Evolutionary conservation across 2,329 filamentous ascomycete species (phyloP).

Genomic region (Paecilomyces sp.): DNA sequence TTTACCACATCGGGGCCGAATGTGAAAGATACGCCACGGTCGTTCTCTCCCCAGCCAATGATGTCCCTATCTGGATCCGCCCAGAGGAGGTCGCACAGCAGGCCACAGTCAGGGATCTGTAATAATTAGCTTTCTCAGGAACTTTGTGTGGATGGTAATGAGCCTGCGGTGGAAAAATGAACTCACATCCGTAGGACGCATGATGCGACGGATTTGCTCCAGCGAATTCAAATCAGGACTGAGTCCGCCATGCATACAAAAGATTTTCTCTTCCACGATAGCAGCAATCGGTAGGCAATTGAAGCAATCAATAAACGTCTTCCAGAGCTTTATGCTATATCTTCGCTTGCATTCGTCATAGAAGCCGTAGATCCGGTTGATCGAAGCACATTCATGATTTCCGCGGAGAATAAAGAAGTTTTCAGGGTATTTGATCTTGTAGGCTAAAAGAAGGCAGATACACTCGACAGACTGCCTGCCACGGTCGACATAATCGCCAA

Average conservation of each 20-base stretch:
- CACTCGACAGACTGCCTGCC: conserved; percentile 91
- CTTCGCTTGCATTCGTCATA: conserved; percentile 91
- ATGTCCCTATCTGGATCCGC: conserved; percentile 95
- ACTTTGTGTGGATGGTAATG: neutral
- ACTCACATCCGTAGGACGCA: conserved; percentile 46
- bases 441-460: conserved; percentile 77
- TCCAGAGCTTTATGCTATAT: conserved; percentile 92
- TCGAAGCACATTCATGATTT: conserved; percentile 86
- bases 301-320: conserved; percentile 91
- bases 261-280: conserved; percentile 93
- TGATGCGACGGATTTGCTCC: conserved; percentile 70
- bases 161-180: neutral
- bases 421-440: conserved; percentile 94
- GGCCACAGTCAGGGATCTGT: conserved; percentile 87
- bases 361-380: conserved; percentile 90
- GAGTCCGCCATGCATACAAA: conserved; percentile 86
- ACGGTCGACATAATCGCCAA: conserved; percentile 85
- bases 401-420: conserved; percentile 89
- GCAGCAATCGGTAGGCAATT: conserved; percentile 85
- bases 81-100: conserved; percentile 89
- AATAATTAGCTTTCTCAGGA: conserved; percentile 16
- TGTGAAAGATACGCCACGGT: conserved; percentile 89
- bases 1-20: conserved; percentile 91
- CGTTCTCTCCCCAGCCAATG: conserved; percentile 93
- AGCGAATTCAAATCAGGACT: conserved; percentile 87